Percentiles rank a stretch among this genome's conserved stretches.
phyloP scores from a whole-genome alignment of 768 basidiomycete genomes.

The Termitomyces sp. region DNA sequence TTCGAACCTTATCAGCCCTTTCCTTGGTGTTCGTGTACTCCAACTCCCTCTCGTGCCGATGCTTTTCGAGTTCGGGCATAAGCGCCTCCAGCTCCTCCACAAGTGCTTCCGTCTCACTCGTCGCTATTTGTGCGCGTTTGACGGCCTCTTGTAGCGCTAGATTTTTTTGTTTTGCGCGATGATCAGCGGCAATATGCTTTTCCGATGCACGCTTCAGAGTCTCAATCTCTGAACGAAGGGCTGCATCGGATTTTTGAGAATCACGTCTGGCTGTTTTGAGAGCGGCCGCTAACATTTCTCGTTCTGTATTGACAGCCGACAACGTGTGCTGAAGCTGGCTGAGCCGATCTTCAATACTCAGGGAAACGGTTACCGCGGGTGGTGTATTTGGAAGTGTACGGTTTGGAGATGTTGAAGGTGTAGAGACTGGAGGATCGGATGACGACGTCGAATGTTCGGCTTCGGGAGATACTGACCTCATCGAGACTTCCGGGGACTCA shows the following conservation, averaged over 20 bases:
- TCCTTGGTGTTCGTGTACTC: conserved; percentile 38
- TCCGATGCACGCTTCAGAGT: conserved; percentile 78
- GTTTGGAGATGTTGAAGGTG: conserved; percentile 36
- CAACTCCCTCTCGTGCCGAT: conserved; percentile 35
- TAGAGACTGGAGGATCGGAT: conserved; percentile 28
- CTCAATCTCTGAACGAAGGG: conserved; percentile 80
- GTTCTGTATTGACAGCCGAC: conserved; percentile 57
- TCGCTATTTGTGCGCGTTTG: conserved; percentile 66
- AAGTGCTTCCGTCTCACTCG: conserved; percentile 37
- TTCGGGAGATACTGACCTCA: conserved; percentile 30
- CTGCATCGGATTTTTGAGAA: conserved; percentile 77
- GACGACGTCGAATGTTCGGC: conserved; percentile 23
- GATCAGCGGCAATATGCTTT: conserved; percentile 68
- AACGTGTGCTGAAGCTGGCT: conserved; percentile 64
- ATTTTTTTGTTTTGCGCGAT: conserved; percentile 80
- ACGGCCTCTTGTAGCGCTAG: conserved; percentile 86
- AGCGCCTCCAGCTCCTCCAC: conserved; percentile 41
- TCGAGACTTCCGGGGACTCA: conserved; percentile 25
- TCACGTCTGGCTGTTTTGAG: conserved; percentile 80
- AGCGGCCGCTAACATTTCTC: conserved; percentile 56
- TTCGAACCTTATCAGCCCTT: conserved; percentile 41
- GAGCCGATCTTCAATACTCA: conserved; percentile 64
- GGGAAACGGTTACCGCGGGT: conserved; percentile 25
- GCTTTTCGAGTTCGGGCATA: conserved; percentile 34
- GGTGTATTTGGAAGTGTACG: conserved; percentile 28